Percentiles rank a stretch among this genome's conserved stretches.
Evolutionary conservation across 176 grass and related monocot genomes (phyloP).

Genomic region (Zoysia japonica): DNA sequence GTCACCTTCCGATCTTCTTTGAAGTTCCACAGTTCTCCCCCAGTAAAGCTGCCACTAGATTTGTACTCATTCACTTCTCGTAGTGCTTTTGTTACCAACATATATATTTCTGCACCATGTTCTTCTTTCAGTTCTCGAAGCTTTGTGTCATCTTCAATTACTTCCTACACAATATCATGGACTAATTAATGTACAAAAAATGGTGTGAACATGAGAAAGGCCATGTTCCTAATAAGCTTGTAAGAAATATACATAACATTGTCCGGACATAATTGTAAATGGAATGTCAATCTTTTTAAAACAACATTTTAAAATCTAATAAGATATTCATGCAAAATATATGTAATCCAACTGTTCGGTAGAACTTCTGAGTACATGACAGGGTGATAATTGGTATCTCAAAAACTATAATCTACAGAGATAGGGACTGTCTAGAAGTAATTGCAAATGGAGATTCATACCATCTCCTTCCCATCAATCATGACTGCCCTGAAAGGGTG

Average conservation of each 20-base stretch:
- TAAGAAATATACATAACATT: slow-evolving; percentile 1
- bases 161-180: slow-evolving; percentile 38
- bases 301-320: neutral
- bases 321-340: neutral
- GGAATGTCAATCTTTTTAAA: neutral
- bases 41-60: slow-evolving; percentile 37
- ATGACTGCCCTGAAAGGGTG: slow-evolving; percentile 57
- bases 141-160: slow-evolving; percentile 63
- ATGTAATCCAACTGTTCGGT: neutral
- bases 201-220: neutral
- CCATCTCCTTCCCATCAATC: slow-evolving; percentile 48
- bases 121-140: slow-evolving; percentile 58
- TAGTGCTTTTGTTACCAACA: slow-evolving; percentile 57
- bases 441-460: slow-evolving; percentile 27
- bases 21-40: slow-evolving; percentile 67
- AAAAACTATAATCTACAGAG: neutral
- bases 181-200: neutral
- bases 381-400: neutral
- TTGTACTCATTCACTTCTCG: slow-evolving; percentile 68
- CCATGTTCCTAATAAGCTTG: slow-evolving; percentile 4
- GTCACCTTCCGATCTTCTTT: slow-evolving; percentile 45
- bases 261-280: neutral
- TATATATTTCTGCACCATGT: slow-evolving; percentile 60
- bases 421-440: neutral
- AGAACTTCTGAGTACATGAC: neutral